Conservation (phyloP, 805 yeast genomes). For the Metschnikowia amazonensis region DNA sequence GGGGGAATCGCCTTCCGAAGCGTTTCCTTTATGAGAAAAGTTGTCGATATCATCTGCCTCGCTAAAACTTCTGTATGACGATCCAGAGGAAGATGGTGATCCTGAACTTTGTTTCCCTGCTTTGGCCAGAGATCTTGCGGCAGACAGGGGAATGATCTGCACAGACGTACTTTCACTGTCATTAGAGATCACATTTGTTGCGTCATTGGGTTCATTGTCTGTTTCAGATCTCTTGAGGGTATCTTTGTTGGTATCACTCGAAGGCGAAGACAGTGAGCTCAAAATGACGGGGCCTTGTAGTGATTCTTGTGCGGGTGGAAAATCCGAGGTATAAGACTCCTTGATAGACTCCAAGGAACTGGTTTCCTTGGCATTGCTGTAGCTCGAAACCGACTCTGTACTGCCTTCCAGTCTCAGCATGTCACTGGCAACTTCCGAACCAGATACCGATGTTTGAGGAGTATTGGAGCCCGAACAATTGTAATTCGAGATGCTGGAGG, state of each 20-base stretch:
- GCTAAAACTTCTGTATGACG: conserved; percentile 3
- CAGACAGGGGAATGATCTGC: not conserved
- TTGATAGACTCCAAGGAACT: conserved; percentile 13
- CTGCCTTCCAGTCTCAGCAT: conserved; percentile 8
- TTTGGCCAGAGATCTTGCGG: not conserved
- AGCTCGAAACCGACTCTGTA: conserved; percentile 10
- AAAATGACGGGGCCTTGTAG: not conserved
- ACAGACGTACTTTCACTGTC: not conserved
- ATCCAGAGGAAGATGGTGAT: conserved; percentile 1
- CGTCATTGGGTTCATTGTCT: not conserved
- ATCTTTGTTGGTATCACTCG: not conserved
- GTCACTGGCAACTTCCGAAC: conserved; percentile 13
- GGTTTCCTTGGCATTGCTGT: conserved; percentile 7
- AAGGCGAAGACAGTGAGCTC: not conserved
- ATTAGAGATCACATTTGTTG: not conserved
- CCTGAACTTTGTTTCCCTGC: not conserved
- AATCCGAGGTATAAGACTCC: conserved; percentile 5
- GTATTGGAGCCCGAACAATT: conserved; percentile 27
- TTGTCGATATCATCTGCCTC: not conserved
- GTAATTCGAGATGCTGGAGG: conserved; percentile 24
- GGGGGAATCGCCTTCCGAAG: conserved; percentile 1
- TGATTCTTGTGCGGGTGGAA: not conserved
- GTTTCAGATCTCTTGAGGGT: not conserved
- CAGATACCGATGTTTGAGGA: conserved; percentile 30
- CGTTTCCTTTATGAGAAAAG: not conserved